Percentiles rank a stretch among this genome's conserved stretches.
phyloP scores from a whole-genome alignment of 306 rosid species.

The Benincasa hispida region DNA sequence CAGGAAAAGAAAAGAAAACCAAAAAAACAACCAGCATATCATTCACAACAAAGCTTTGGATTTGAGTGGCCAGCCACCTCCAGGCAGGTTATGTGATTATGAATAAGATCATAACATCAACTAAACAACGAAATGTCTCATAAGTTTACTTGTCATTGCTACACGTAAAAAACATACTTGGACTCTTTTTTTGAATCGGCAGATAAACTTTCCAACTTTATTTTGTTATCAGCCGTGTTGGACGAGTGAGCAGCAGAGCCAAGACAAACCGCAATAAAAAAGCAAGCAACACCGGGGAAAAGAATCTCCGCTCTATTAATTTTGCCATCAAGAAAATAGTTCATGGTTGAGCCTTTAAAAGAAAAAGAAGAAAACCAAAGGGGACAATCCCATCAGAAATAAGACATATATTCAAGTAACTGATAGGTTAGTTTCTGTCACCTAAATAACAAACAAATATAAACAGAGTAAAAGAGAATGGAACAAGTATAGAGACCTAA shows the following conservation, averaged over 20 bases:
- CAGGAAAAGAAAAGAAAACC: not conserved
- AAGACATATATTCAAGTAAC: not conserved
- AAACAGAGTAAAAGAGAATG: not conserved
- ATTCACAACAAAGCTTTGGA: not conserved
- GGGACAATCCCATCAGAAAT: not conserved
- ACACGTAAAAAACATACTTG: conserved; percentile 27
- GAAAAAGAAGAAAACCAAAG: not conserved
- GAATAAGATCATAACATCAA: not conserved
- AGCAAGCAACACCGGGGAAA: conserved; percentile 86
- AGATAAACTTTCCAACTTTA: conserved; percentile 35
- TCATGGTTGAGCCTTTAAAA: conserved; percentile 62
- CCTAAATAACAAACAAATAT: not conserved
- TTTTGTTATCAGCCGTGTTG: conserved; percentile 58
- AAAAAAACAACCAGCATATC: not conserved
- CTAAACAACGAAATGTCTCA: not conserved
- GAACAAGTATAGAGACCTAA: conserved; percentile 39
- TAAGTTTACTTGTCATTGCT: not conserved
- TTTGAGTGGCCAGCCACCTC: not conserved
- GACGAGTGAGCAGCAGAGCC: conserved; percentile 80
- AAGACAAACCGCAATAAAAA: conserved; percentile 67
- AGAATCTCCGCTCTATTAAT: conserved; percentile 75
- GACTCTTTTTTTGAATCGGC: conserved; percentile 16
- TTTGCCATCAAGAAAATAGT: conserved; percentile 72
- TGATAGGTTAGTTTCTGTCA: not conserved
- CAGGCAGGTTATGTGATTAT: not conserved